phyloP scores from a whole-genome alignment of 805 yeast genomes.

The Saturnispora dispora region DNA sequence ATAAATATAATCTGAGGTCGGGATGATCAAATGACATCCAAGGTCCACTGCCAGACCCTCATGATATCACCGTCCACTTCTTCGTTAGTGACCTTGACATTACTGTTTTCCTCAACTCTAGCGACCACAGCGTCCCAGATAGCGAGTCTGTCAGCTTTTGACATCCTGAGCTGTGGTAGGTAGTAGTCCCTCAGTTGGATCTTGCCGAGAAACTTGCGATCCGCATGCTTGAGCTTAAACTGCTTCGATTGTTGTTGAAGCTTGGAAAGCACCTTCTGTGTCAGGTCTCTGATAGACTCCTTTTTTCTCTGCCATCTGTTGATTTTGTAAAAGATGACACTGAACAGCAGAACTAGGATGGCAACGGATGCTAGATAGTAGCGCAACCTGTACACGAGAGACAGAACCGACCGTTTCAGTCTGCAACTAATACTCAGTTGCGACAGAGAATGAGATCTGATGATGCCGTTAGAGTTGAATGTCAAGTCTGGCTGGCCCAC shows the following conservation, averaged over 20 bases:
- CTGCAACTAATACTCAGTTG: conserved; percentile 24
- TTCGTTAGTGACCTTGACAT: conserved; percentile 49
- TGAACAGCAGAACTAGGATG: conserved; percentile 1
- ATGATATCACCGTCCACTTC: conserved; percentile 84
- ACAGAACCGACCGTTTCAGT: conserved; percentile 18
- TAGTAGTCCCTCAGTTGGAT: conserved; percentile 66
- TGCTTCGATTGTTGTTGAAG: conserved; percentile 38
- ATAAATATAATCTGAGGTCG: not conserved
- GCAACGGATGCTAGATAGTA: conserved; percentile 15
- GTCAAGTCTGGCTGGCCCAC: conserved; percentile 16
- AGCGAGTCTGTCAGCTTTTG: conserved; percentile 32
- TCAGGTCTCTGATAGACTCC: conserved; percentile 36
- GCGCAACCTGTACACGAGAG: conserved; percentile 17
- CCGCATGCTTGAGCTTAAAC: conserved; percentile 29
- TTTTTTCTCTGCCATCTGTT: conserved; percentile 31
- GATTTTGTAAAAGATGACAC: conserved; percentile 27
- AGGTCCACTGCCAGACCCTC: conserved; percentile 84
- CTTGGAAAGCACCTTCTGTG: conserved; percentile 39
- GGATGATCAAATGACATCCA: conserved; percentile 24
- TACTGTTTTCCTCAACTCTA: conserved; percentile 55
- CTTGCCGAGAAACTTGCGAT: conserved; percentile 47
- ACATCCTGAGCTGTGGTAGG: conserved; percentile 24
- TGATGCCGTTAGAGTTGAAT: conserved; percentile 8
- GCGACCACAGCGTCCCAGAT: conserved; percentile 53
- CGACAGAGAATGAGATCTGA: conserved; percentile 24